phyloP scores from a whole-genome alignment of 163 green algal species.

The Volvox carteri region DNA sequence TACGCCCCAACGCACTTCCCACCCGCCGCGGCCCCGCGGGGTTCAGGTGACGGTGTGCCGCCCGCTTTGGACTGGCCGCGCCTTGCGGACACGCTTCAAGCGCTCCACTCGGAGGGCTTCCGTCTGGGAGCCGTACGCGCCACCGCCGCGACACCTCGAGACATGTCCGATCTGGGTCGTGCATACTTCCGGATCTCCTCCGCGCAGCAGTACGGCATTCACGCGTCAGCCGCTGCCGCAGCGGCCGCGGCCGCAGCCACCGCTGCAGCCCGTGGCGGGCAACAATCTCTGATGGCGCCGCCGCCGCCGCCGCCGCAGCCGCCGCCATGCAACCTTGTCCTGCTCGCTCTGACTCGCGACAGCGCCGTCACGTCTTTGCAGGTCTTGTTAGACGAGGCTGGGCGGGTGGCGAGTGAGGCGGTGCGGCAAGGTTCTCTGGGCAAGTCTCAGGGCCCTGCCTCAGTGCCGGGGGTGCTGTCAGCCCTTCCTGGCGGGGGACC shows the following conservation, averaged over 20 bases:
- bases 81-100: conserved; percentile 41
- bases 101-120: conserved; percentile 49
- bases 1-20: neutral
- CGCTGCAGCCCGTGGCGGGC: neutral
- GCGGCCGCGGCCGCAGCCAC: neutral
- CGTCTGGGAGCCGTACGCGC: conserved; percentile 28
- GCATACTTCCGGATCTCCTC: conserved; percentile 26
- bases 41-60: no score
- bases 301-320: neutral
- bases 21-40: neutral
- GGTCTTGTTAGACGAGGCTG: conserved; percentile 35
- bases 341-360: conserved; percentile 36
- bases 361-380: conserved; percentile 53
- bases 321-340: conserved; percentile 16
- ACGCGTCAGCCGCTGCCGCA: neutral
- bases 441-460: neutral
- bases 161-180: conserved; percentile 31
- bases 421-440: neutral
- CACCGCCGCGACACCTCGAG: neutral
- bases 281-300: neutral
- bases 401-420: neutral
- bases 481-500: neutral
- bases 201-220: conserved; percentile 21
- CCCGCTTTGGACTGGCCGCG: conserved; percentile 38
- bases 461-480: neutral